These are phyloP conservation scores for Fomitopsis schrenkii DNA, from an alignment of 1,284 basidiomycete species.

Conservation along the genomic window DNA sequence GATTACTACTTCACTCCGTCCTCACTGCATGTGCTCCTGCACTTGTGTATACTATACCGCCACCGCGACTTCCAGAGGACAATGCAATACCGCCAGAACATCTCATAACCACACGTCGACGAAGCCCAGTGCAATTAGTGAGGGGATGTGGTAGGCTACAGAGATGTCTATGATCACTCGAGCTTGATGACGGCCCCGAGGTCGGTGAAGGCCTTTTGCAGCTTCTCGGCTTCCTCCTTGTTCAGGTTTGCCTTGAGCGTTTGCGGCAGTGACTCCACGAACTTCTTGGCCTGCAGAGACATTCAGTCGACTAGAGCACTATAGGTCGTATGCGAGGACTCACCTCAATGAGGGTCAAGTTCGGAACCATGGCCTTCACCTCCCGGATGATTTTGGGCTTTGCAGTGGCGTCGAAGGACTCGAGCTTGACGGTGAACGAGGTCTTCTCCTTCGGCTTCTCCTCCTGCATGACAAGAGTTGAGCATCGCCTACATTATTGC, in stretches of 20 bases:
- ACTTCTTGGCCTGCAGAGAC: constrained; percentile 90
- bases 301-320: constrained; percentile 5
- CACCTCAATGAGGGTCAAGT: constrained; percentile 94
- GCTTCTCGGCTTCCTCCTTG: constrained; percentile 98
- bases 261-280: constrained; percentile 95
- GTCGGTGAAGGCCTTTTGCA: constrained; percentile 86
- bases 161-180: constrained; percentile 46
- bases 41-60: constrained; percentile 7
- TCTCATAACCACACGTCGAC: constrained; percentile 5
- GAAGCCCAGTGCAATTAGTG: constrained; percentile 40
- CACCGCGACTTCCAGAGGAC: constrained; percentile 8
- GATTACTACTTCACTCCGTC: not conserved
- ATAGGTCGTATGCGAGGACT: constrained; percentile 32
- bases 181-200: constrained; percentile 88
- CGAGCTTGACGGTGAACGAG: constrained; percentile 92
- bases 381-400: constrained; percentile 99
- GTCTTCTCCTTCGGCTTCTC: constrained; percentile 99
- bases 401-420: constrained; percentile 84
- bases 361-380: constrained; percentile 93
- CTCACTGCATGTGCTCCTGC: constrained; percentile 11
- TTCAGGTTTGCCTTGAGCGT: constrained; percentile 92
- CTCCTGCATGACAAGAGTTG: constrained; percentile 29
- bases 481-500: not conserved
- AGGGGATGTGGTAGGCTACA: constrained; percentile 24
- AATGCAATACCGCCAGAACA: constrained; percentile 6